Base-by-base conservation (phyloP, 768 basidiomycete species). In the Tricholomella constricta region DNA sequence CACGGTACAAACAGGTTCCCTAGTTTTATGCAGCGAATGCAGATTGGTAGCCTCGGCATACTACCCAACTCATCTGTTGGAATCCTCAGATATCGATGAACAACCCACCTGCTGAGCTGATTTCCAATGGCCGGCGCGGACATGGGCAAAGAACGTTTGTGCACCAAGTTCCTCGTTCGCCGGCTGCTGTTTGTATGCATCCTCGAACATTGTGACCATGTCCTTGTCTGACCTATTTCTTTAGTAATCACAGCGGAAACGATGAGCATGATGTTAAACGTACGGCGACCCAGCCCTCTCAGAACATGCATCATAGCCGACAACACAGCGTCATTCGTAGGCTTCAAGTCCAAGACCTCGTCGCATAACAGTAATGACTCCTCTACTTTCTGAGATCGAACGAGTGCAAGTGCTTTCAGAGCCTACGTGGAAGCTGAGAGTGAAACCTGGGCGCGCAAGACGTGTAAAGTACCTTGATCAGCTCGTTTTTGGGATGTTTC, bases 91-190 rank as follows among this genome's bases (percentile, higher is more conserved):
- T 17, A 48, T 1, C 11, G 26, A 40, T 27, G 22, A 29, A 37
- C 17, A 27, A 37, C 65, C 51, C 61, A 89, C 90, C 76, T 87
- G 86, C 66, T 94, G 92, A 20, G 89, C 90, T 40, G 85, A 80
- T 68, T 92, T 94, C 92, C 92, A 94, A 58, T 89, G 85, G 14
- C 79, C 80, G 27, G 86, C 82, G 54, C 89, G 83, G 29, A 88
- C 82, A 63, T 92, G 89, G 17, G 91, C 90, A 65, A 91, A 89
- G 74, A 94, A 94, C 0, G 88, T 86, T 65, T 94, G 91, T 20
- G 80, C 79, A 19, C 86, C 91, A 8, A 92, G 82, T 55, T 94
- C 91, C 65, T 94, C 92, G 62, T 91, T 92, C 4, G 69, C 62
- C 17, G 91, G 91, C 53, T 89, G 83, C 56, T 86, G 83, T 68